Evolutionary conservation across 768 basidiomycete species (phyloP).

Genomic region (Arthromyces matolae): DNA sequence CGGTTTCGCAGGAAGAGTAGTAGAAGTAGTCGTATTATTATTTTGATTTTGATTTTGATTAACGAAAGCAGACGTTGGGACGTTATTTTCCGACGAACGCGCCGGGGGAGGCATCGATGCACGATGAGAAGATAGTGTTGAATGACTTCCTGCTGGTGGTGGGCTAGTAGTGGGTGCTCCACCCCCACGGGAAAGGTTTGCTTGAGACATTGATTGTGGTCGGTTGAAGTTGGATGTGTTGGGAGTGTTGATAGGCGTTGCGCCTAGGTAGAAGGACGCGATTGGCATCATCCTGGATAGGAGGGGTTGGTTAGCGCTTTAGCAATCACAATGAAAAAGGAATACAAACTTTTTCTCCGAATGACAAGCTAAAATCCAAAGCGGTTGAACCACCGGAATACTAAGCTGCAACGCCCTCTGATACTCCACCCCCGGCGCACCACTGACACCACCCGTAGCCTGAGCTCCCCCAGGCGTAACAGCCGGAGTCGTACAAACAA

Average conservation of each 20-base stretch:
- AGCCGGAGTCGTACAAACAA: constrained; percentile 90
- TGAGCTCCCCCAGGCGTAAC: constrained; percentile 57
- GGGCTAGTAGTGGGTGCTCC: constrained; percentile 38
- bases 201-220: constrained; percentile 77
- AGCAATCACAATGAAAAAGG: too few species aligned
- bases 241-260: constrained; percentile 44
- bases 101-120: constrained; percentile 66
- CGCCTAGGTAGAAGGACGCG: constrained; percentile 75
- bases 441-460: constrained; percentile 46
- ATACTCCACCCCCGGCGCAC: constrained; percentile 81
- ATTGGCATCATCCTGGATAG: constrained; percentile 81
- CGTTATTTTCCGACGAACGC: constrained; percentile 37
- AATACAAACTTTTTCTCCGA: constrained; percentile 78
- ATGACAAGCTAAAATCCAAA: constrained; percentile 91
- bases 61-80: too few species aligned
- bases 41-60: too few species aligned
- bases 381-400: constrained; percentile 92
- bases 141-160: constrained; percentile 26
- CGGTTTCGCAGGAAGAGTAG: too few species aligned
- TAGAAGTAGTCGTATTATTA: too few species aligned
- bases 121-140: constrained; percentile 43
- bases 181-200: constrained; percentile 46
- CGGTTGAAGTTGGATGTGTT: constrained; percentile 42
- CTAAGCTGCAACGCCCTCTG: constrained; percentile 92
- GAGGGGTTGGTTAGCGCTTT: too few species aligned